Base-by-base conservation (phyloP, 352 stramenopile genomes). In the Phytophthora tubulina region DNA sequence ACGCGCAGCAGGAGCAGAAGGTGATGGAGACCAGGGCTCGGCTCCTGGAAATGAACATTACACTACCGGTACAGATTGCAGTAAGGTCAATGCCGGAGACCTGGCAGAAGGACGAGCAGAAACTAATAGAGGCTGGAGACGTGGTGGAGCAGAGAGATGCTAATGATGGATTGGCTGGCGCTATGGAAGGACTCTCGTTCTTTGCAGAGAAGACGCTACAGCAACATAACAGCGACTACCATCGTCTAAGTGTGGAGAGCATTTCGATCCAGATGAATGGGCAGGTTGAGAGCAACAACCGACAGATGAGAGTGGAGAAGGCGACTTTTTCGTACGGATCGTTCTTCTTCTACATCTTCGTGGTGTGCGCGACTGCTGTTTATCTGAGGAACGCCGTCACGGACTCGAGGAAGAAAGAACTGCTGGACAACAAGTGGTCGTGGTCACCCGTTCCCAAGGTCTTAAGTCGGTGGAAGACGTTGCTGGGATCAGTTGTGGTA, bases 401-500 rank as follows among this genome's bases (percentile, higher is more conserved):
- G 1, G 38, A 75, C 21, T 58, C 41, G 4, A 52, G 41, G 21
- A 77, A 64, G 41, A 72, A 70, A 9, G 30, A 60, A 27, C 30
- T 69, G 50, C 11, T 55, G 54, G 46, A 65, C 7, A 45, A 72
- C 21, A 70, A 72, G 15, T 69, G 58, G 44, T 44, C 49, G 31
- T 85, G 80, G 80, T 84, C 78, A 31, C 75, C 75, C 31, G 54
- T 88, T 48, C 78, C 75, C 7, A 79, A 54, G 36, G 51, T 72
- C 17, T 42, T 79, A 32, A 50, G 31, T 42, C 42, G 49, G 17
- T 75, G 85, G 51, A 84, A 80, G 57, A 38, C 58, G 14, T 60
- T 83, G 10, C 36, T 88, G 35, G 36, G 50, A n/a, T 80, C 78
- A 32, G 27, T 79, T 30, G 71, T 88, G 78, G 80, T 88, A 72